phyloP scores from a whole-genome alignment of 306 rosid species.

The Pyrus betulifolia region DNA sequence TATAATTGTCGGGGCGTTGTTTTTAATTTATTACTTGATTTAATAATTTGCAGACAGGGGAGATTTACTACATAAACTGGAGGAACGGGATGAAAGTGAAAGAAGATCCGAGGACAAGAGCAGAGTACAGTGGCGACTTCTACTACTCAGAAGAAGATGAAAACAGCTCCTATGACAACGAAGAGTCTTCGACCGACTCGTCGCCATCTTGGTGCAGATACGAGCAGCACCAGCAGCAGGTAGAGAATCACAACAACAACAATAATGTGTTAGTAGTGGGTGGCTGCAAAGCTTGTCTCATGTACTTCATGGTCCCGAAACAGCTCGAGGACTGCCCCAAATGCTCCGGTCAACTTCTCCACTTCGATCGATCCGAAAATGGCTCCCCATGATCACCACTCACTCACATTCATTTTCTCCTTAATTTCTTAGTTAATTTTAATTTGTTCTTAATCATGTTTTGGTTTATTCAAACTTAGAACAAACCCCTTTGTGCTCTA shows the following conservation, averaged over 20 bases:
- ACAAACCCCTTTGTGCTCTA: neutral
- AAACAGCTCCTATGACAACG: slow-evolving; percentile 66
- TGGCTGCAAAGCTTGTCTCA: slow-evolving; percentile 89
- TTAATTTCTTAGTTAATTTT: neutral
- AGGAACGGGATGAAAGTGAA: slow-evolving; percentile 85
- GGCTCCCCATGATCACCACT: slow-evolving; percentile 35
- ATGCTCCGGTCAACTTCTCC: slow-evolving; percentile 83
- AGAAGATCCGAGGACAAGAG: slow-evolving; percentile 67
- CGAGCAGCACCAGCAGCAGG: neutral
- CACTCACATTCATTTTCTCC: neutral
- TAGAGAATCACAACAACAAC: neutral
- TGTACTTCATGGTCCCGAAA: slow-evolving; percentile 97
- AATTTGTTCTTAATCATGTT: neutral
- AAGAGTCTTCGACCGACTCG: slow-evolving; percentile 71
- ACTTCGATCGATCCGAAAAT: slow-evolving; percentile 78
- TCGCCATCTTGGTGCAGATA: slow-evolving; percentile 36
- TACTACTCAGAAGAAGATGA: slow-evolving; percentile 45
- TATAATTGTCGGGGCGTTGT: neutral
- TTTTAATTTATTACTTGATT: neutral
- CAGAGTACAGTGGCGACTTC: slow-evolving; percentile 32
- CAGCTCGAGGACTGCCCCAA: slow-evolving; percentile 81
- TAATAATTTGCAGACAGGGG: slow-evolving; percentile 61
- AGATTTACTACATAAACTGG: slow-evolving; percentile 94
- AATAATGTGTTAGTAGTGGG: slow-evolving; percentile 71
- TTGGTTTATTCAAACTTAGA: neutral